These are phyloP conservation scores for Laburnicola sp. DNA, from an alignment of 2,329 filamentous ascomycete genomes.

Conservation along the genomic window DNA sequence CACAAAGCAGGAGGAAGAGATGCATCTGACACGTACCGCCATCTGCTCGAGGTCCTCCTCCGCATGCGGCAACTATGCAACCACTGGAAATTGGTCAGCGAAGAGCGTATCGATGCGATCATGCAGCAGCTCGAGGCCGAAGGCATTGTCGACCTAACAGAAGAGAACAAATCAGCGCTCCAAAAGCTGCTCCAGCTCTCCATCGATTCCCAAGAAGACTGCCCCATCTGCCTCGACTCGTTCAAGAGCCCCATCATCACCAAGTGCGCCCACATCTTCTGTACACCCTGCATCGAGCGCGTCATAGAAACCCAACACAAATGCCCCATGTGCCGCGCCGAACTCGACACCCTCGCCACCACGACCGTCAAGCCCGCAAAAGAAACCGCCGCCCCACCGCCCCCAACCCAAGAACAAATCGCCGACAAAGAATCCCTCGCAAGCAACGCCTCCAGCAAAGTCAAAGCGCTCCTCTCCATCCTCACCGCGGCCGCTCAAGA, in stretches of 20 bases:
- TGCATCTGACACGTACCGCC: conserved; percentile 61
- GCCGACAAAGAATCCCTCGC: conserved; percentile 61
- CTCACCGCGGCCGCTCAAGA: conserved; percentile 69
- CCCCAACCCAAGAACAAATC: conserved; percentile 27
- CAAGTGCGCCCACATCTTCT: conserved; percentile 80
- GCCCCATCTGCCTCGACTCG: conserved; percentile 76
- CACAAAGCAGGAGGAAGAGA: conserved; percentile 45
- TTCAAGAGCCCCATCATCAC: conserved; percentile 78
- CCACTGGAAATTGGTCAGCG: conserved; percentile 80
- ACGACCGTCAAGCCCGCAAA: conserved; percentile 69
- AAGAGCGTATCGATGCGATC: conserved; percentile 69
- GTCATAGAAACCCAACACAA: conserved; percentile 75
- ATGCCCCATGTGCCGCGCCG: conserved; percentile 81
- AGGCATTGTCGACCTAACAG: conserved; percentile 68
- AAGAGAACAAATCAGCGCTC: conserved; percentile 71
- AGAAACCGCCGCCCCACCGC: conserved; percentile 45
- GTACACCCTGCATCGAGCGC: conserved; percentile 70
- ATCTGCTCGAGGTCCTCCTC: conserved; percentile 78
- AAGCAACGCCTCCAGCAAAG: conserved; percentile 71
- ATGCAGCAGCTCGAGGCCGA: conserved; percentile 69
- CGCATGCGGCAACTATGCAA: conserved; percentile 85
- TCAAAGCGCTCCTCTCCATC: conserved; percentile 76
- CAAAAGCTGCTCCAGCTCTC: conserved; percentile 75
- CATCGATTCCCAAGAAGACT: conserved; percentile 81
- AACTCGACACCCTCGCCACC: conserved; percentile 53